Base-by-base conservation (phyloP, 129 eudicot species). In the Solidago caesia region DNA sequence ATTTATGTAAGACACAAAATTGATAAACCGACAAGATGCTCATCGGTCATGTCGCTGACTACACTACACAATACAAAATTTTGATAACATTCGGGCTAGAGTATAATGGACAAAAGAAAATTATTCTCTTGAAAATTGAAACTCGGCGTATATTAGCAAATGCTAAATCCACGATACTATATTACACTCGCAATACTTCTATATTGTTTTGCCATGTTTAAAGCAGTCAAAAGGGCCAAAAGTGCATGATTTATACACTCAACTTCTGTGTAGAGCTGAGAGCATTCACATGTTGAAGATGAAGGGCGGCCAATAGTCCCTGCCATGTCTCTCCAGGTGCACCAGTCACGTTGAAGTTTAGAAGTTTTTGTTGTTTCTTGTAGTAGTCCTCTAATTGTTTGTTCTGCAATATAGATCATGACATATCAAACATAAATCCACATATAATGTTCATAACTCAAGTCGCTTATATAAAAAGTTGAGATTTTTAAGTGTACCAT, bases 261-360 rank as follows among this genome's bases (percentile, higher is more conserved):
- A 92, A 74, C 80, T 87, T 89, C 63, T 87, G 96, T 44, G 93
- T 83, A 46, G 90, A 79, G 75, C 39, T 44, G 72, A 81, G 67
- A 51, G 87, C 86, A 76, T 80, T 86, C 85, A 82, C 72, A 75
- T 90, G 98, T 82, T 86, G 96, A 76, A 93, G 97, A 79, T 88
- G 98, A 64, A 93, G 77, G 29, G 96, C 96, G 63, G 97, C 87
- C 79, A 93, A 81, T 5, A 93, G 89, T 67, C 97, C 96, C 65
- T 90, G 80, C 97, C 97, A 93, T 45, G 96, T 80, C 58, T 93
- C 97, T 61, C 92, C 96, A 47, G 90, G 92, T 62, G 87, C 89
- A 72, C 95, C 93, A 14, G 85, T 83, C 74, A 88, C 97, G 67
- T 86, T 88, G 78, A 90, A 90, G 71, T 93, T 91, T 14, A 93